Evolutionary conservation across 2,329 filamentous ascomycete species (phyloP).

Genomic region (Drechslerella dactyloides): DNA sequence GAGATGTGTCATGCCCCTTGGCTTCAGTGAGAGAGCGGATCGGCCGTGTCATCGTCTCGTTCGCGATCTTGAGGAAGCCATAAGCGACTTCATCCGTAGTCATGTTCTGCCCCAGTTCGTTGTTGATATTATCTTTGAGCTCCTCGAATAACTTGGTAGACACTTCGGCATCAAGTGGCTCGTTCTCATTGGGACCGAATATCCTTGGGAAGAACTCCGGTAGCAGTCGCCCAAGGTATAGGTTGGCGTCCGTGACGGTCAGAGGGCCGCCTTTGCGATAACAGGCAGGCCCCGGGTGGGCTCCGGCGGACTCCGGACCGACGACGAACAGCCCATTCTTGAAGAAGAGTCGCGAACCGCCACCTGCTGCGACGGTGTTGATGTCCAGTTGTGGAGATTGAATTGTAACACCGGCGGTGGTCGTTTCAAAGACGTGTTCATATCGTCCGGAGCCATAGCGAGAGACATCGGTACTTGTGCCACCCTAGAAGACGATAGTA

Average conservation of each 20-base stretch:
- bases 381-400: conserved; percentile 92
- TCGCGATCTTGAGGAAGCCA: conserved; percentile 87
- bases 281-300: conserved; percentile 87
- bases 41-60: conserved; percentile 88
- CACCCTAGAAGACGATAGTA: conserved; percentile 64
- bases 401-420: conserved; percentile 90
- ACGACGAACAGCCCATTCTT: conserved; percentile 88
- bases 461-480: conserved; percentile 89
- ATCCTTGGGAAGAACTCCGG: conserved; percentile 96
- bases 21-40: conserved; percentile 91
- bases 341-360: conserved; percentile 84
- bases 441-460: conserved; percentile 84
- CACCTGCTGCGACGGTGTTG: conserved; percentile 91
- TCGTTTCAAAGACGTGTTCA: conserved; percentile 93
- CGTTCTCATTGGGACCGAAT: conserved; percentile 86
- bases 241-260: conserved; percentile 91
- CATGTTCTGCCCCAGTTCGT: conserved; percentile 74
- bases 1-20: conserved; percentile 87
- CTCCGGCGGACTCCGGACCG: conserved; percentile 85
- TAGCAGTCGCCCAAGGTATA: conserved; percentile 80
- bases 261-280: conserved; percentile 88
- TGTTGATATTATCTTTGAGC: conserved; percentile 77
- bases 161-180: conserved; percentile 76
- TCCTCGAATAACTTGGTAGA: conserved; percentile 78
- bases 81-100: conserved; percentile 83